Base-by-base conservation (phyloP, 345 rosid genomes). In the Diplotaxis tenuifolia region DNA sequence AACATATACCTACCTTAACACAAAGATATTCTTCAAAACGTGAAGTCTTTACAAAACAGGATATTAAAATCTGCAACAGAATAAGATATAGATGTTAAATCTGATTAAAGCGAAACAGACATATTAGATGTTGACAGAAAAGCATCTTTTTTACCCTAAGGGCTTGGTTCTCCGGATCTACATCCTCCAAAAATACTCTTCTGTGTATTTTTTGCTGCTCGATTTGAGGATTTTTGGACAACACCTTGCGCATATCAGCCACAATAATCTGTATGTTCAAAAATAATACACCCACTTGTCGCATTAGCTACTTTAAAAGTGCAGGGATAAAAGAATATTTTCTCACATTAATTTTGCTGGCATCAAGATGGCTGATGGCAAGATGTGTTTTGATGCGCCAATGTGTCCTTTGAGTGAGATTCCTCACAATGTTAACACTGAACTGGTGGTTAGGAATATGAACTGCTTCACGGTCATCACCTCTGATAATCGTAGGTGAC, bases 391-490 rank as follows among this genome's bases (percentile, higher is more conserved):
- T 94, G 85, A 94, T 82, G 68, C 96, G 98, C 98, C 98, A 94
- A 82, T 94, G 98, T 53, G 84, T 86, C 80, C 89, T 94, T 81
- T 91, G 98, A 83, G 84, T 94, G 20, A 94, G 96, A 83, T 94
- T 94, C 79, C 97, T 94, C 81, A 94, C 96, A 52, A 94, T 85
- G 74, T 81, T 94, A 4, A 91, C 86, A 14, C 88, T 88, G 63
- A 94, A 94, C 77, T 89, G 86, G 75, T 91, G 97, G 86, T 94
- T 94, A 23, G 98, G 98, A 80, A 94, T 94, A 79, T 94, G 97
- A 76, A 91, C 85, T 42, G 96, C 97, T 83, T 94, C 98, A 34
- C 96, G 96, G 78, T 94, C 97, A 77, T 93, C 97, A 58, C 95
- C 98, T 81, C 97, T 87, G 81, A 94, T 86, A 62, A 94, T 72